Evolutionary conservation across 73 alveolate species (phyloP).

Genomic region (Vitrella brassicaformis): DNA sequence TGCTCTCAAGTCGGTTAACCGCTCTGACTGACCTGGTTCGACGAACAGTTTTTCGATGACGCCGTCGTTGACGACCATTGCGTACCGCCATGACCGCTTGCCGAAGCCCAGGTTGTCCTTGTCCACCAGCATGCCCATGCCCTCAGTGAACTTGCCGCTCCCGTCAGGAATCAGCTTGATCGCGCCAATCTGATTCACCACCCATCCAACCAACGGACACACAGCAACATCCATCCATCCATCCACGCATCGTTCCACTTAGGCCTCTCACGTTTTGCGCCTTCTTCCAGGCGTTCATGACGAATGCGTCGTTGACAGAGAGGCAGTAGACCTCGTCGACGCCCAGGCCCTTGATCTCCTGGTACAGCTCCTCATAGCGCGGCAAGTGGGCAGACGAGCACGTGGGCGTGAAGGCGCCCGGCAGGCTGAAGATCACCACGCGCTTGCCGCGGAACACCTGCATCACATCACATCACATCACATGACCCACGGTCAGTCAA

Average conservation of each 20-base stretch:
- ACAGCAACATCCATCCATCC: too few relatives aligned
- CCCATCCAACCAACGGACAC: too few relatives aligned
- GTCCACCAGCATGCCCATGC: constrained; percentile 5
- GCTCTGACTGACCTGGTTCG: too few relatives aligned
- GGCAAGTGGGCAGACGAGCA: constrained; percentile 5
- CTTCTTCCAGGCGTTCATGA: not conserved
- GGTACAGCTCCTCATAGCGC: not conserved
- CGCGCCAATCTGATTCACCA: too few relatives aligned
- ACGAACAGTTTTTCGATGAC: not conserved
- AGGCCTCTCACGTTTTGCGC: not conserved
- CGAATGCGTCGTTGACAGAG: constrained; percentile 3
- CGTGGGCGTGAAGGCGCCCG: constrained; percentile 7
- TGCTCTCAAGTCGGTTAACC: too few relatives aligned
- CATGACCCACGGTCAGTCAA: too few relatives aligned
- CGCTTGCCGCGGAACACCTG: not conserved
- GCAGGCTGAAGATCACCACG: constrained; percentile 1
- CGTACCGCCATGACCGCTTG: constrained; percentile 2
- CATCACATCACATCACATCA: too few relatives aligned
- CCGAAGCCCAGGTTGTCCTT: constrained; percentile 4
- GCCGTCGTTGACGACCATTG: constrained; percentile 7
- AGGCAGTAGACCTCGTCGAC: constrained; percentile 5
- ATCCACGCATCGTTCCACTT: too few relatives aligned
- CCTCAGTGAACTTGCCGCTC: not conserved
- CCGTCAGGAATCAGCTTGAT: constrained; percentile 2
- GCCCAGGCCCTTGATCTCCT: not conserved